Base-by-base conservation (phyloP, 345 rosid species). In the Acer yangbiense region DNA sequence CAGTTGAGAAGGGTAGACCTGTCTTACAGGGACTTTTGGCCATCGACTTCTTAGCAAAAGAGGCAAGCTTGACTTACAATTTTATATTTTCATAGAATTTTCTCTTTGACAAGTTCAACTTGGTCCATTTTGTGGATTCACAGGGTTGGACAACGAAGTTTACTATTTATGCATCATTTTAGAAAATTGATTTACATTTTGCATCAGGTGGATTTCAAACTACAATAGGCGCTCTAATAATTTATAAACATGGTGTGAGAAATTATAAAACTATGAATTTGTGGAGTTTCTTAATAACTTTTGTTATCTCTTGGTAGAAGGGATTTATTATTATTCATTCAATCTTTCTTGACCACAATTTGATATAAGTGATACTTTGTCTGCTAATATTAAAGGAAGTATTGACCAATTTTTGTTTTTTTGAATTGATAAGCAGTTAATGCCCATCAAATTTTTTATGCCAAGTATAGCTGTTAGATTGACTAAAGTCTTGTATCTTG, bases 1-100 rank as follows among this genome's bases (percentile, higher is more conserved):
- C 87, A 0, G 79, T 94, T 81, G 99, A 96, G 87, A 96, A 92
- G 85, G 99, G 98, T 73, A 91, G 99, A 74, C 99, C 99, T 80
- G 90, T 96, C 82, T 85, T 96, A 69, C 98, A 96, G 84, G 99
- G 99, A 52, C 98, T 96, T 85, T 80, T 92, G 87, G 98, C 98
- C 39, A 94, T 94, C 67, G 98, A 94, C 82, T 95, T 90, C 87
- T 89, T 96, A 71, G 95, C 98, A 76, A 92, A 91, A 86, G 99
- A 96, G 97, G 99, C 82, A 88, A 84, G 94, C 73, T 79, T 69
- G 70, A 70, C 78, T 65, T 79, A 14, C 75, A 60, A n/a, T 66
- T 70, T 39, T 44, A 71, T 77, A 43, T 20, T 78, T 82, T 41
- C 16, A 27, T 43, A 50, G 27, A 9, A 60, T 71, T 61, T 60